Base-by-base conservation (phyloP, 805 yeast genomes). In the Cyberlindnera sargentensis region DNA sequence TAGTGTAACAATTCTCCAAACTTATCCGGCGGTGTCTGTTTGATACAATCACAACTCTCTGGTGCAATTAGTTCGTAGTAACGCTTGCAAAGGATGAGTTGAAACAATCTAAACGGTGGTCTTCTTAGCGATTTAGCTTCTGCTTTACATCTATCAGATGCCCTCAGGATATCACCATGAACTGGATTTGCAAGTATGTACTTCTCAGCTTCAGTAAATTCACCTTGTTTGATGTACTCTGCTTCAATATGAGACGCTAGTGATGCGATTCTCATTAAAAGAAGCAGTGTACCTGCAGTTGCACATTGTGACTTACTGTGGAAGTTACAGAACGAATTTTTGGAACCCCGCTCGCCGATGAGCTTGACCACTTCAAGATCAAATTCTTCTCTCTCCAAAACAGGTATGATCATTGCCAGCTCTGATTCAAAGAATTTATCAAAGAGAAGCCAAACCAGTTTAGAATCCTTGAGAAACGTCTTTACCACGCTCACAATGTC, bases 381-480 rank as follows among this genome's bases (percentile, higher is more conserved):
- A 29, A 52, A 49, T 5, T 50, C 52, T 2, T 37, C 36, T 36
- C 32, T 47, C 28, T 49, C 50, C 3, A 51, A 5, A 9, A 51
- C 23, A 25, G 56, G 45, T 20, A 51, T 15, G 2, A 49, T 10
- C 8, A 47, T 27, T 26, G 40, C 41, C 6, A 52, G 27, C 25
- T 49, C 55, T 4, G 52, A 51, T 5, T 41, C 38, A 29, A 52
- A 52, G 31, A 44, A 52, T 24, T 41, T 41, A 29, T 51, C 56
- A 20, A 50, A 29, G 7, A 52, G 31, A 15, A 43, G 3, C 56
- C 56, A 52, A 3, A 47, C 41, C 10, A 52, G 26, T 29, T 38
- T 52, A 3, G 24, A 4, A 39, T 52, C 51, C 6, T 24, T 42
- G 1, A 52, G 24, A 11, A 30, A 27, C 1, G 25, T 10, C n/a